phyloP scores from a whole-genome alignment of 2,329 filamentous ascomycete species.

The Zymoseptoria passerinii region DNA sequence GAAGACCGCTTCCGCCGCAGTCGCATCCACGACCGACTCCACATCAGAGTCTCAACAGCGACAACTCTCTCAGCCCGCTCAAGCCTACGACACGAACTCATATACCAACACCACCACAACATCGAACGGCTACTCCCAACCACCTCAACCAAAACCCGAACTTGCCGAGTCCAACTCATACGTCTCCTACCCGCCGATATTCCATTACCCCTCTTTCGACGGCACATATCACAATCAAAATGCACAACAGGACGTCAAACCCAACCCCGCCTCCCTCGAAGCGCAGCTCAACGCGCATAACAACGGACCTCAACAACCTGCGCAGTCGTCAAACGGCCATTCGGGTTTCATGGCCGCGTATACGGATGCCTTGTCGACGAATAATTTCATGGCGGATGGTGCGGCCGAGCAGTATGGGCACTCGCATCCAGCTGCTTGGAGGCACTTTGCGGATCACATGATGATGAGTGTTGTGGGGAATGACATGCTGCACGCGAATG shows the following conservation, averaged over 20 bases:
- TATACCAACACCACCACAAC: constrained; percentile 10
- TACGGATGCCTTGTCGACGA: constrained; percentile 7
- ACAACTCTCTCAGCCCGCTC: neutral
- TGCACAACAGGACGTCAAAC: constrained; percentile 15
- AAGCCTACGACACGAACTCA: neutral
- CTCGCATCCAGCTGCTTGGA: constrained; percentile 25
- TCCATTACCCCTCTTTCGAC: constrained; percentile 7
- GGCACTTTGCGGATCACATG: constrained; percentile 26
- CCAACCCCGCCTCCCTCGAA: constrained; percentile 11
- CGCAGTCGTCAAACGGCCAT: constrained; percentile 12
- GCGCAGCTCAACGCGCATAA: constrained; percentile 15
- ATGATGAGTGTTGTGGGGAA: constrained; percentile 11
- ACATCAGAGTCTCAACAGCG: neutral
- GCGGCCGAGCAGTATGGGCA: constrained; percentile 7
- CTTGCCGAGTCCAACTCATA: constrained; percentile 7
- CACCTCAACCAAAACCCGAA: constrained; percentile 11
- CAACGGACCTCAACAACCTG: constrained; percentile 8
- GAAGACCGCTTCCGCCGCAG: constrained; percentile 35
- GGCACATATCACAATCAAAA: constrained; percentile 9
- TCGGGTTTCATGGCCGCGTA: constrained; percentile 8
- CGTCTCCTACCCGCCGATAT: constrained; percentile 5
- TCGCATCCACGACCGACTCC: constrained; percentile 29
- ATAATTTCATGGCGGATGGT: constrained; percentile 8
- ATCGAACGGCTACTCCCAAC: constrained; percentile 11
- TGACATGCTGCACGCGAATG: neutral